These are phyloP conservation scores for Claviceps lovelessii DNA, from an alignment of 2,329 filamentous ascomycete genomes.

Conservation along the genomic window DNA sequence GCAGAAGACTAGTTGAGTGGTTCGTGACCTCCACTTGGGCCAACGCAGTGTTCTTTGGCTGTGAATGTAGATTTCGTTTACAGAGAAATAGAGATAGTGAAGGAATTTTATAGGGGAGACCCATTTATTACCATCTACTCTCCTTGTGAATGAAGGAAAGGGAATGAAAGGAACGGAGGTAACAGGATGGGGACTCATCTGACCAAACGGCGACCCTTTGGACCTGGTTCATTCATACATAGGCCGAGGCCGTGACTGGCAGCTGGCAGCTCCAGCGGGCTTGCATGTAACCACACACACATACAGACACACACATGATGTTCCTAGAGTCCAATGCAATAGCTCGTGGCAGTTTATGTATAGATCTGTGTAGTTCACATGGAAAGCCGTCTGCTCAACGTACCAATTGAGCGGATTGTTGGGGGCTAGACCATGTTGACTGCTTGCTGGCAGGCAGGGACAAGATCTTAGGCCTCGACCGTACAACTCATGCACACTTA, in stretches of 20 bases:
- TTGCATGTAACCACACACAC: conserved; percentile 4
- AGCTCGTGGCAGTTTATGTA: conserved; percentile 1
- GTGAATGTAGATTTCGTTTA: conserved; percentile 2
- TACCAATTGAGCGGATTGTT: not conserved
- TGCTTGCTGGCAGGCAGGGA: not conserved
- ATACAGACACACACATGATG: not conserved
- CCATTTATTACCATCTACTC: not conserved
- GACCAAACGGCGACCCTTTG: not conserved
- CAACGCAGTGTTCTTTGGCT: not conserved
- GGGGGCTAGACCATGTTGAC: not conserved
- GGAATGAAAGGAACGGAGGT: not conserved
- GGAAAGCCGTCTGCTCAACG: not conserved
- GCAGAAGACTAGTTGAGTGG: not conserved
- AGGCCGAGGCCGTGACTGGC: not conserved
- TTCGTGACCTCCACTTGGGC: not conserved
- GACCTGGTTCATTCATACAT: not conserved
- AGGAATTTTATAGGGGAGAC: not conserved
- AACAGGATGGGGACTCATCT: not conserved
- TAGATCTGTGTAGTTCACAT: not conserved
- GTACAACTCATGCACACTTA: conserved; percentile 3
- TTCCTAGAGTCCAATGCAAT: not conserved
- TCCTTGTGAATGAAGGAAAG: not conserved
- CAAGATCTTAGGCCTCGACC: conserved; percentile 1
- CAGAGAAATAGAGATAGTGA: not conserved
- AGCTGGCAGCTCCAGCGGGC: not conserved